Evolutionary conservation across 169 alveolate species (phyloP).

Genomic region (Eimeria acervulina): DNA sequence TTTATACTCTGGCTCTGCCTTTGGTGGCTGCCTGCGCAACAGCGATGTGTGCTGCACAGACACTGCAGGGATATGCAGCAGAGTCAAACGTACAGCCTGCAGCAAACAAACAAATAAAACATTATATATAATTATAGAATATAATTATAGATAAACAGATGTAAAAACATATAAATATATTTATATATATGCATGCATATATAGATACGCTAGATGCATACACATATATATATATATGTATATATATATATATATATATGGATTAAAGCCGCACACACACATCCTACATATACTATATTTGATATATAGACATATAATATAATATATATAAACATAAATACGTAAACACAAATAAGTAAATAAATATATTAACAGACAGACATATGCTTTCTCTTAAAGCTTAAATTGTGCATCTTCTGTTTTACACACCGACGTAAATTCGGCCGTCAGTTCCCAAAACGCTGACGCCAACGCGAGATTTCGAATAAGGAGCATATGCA

Average conservation of each 20-base stretch:
- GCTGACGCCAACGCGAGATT: conserved; percentile 13
- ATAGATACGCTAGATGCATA: no score
- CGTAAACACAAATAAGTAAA: no score
- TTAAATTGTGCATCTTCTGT: neutral
- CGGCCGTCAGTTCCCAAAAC: conserved; percentile 19
- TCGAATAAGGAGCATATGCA: neutral
- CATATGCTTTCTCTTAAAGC: no score
- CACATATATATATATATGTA: no score
- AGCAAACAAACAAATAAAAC: neutral
- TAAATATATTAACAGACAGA: neutral
- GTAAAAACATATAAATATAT: neutral
- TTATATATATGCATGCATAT: no score
- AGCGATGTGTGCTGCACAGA: conserved; percentile 40
- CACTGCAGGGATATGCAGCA: conserved; percentile 51
- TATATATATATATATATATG: no score
- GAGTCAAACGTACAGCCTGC: conserved; percentile 54
- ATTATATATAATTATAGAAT: neutral
- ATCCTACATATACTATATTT: neutral
- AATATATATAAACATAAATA: no score
- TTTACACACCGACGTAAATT: neutral
- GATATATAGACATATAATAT: neutral
- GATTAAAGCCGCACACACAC: neutral
- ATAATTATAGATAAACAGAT: neutral
- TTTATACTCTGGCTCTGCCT: neutral
- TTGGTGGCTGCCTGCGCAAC: neutral